phyloP scores from a whole-genome alignment of 2,329 filamentous ascomycete species.

The Paramyrothecium sp. region DNA sequence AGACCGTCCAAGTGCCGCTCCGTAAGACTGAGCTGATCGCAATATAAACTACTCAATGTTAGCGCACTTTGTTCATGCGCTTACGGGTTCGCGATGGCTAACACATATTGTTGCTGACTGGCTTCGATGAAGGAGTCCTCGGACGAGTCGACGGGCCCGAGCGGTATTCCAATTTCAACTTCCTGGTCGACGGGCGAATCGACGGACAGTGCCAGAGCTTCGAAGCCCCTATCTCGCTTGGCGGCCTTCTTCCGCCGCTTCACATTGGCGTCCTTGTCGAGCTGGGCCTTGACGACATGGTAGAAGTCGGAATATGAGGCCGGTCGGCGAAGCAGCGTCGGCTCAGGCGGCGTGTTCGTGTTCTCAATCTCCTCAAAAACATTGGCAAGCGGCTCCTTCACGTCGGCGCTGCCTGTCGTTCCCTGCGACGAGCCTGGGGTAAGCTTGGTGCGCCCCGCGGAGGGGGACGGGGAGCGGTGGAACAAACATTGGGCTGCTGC shows the following conservation, averaged over 20 bases:
- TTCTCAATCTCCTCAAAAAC: conserved; percentile 57
- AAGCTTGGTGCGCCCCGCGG: conserved; percentile 7
- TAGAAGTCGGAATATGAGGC: conserved; percentile 79
- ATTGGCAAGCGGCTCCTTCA: conserved; percentile 55
- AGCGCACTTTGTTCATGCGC: conserved; percentile 15
- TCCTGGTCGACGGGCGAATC: conserved; percentile 3
- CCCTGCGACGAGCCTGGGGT: conserved; percentile 41
- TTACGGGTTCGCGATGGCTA: conserved; percentile 29
- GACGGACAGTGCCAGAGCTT: conserved; percentile 43
- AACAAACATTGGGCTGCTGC: conserved; percentile 61
- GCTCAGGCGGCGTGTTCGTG: conserved; percentile 61
- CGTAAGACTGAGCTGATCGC: conserved; percentile 77
- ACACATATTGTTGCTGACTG: conserved; percentile 84
- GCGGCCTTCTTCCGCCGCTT: conserved; percentile 37
- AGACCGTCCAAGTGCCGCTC: conserved; percentile 80
- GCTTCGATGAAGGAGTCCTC: conserved; percentile 72
- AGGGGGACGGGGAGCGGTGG: conserved; percentile 7
- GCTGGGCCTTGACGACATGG: conserved; percentile 56
- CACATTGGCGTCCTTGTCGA: conserved; percentile 46
- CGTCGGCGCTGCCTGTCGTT: conserved; percentile 47
- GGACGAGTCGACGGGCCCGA: conserved; percentile 32
- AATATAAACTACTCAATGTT: conserved; percentile 60
- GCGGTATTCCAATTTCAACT: conserved; percentile 7
- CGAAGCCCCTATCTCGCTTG: conserved; percentile 43
- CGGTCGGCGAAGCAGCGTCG: conserved; percentile 63